These are phyloP conservation scores for Calendula officinalis DNA, from an alignment of 129 eudicot species.

Conservation along the genomic window DNA sequence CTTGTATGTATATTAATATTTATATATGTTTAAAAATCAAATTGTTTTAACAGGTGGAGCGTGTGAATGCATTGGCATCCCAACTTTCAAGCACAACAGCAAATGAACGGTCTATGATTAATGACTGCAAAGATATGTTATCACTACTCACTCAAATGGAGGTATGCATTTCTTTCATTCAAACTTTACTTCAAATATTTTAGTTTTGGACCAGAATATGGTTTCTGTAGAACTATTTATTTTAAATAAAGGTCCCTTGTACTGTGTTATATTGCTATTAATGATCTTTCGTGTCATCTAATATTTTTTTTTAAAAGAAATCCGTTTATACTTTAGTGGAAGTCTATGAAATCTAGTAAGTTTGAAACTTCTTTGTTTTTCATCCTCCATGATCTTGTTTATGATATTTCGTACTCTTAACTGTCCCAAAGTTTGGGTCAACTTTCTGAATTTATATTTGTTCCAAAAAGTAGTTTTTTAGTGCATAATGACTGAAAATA, in stretches of 20 bases:
- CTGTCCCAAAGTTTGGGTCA: not conserved
- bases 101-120: conserved; percentile 49
- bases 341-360: not conserved
- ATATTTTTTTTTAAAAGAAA: not conserved
- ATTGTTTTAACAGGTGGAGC: conserved; percentile 56
- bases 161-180: conserved; percentile 34
- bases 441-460: not conserved
- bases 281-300: not conserved
- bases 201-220: not conserved
- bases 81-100: conserved; percentile 59
- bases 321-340: not conserved
- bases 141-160: conserved; percentile 61
- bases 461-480: no score
- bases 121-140: conserved; percentile 64
- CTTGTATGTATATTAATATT: not conserved
- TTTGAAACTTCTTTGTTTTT: not conserved
- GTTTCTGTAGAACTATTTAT: not conserved
- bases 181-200: not conserved
- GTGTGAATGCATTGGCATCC: conserved; percentile 53
- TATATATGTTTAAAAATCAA: not conserved
- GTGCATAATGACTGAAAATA: no score
- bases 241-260: not conserved
- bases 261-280: not conserved
- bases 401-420: no score
- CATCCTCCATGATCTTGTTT: no score